Evolutionary conservation across 768 basidiomycete genomes (phyloP), one percentile per base, ranked within the genome.

Genomic region (Leucogyrophana mollusca): DNA sequence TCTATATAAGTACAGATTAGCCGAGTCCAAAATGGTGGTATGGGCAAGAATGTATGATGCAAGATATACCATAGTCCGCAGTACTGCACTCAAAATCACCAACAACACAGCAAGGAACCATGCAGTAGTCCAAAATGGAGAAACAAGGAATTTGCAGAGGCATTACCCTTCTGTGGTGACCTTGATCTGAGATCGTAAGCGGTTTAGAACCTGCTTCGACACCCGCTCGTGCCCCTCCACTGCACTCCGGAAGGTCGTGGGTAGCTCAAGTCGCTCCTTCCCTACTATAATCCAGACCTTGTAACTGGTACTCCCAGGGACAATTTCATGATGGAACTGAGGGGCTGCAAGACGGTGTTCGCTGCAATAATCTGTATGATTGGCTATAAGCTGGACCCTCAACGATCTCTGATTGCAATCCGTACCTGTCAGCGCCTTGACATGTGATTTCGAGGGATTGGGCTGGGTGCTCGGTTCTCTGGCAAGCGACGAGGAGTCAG

Each of bases 241-340:
- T 27, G 66, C 52, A 22, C 57, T 72, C 23, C 46, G 45, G 47
- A 74, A 77, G 17, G 58, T 64, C 37, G 61, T 62, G 11, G 65
- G 73, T n/a, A 77, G 62, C 54, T 76, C 74, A 37, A 72, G 67
- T 18, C 69, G 66, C 36, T 73, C 71, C 25, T 62, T 64, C 14
- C 70, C 73, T 34, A 76, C 67, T 46, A 73, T 62, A n/a, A 76
- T 69, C 76, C 76, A 78, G 4, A 74, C 73, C 25, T 66, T 71
- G 43, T n/a, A 66, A 71, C 10, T 42, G 52, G 17, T 37, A 44
- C 18, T 51, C 37, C 1, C 16, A 32, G 25, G 46, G 44, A n/a
- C n/a, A n/a, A n/a, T n/a, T 51, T 64, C 58, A 39, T 69, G 53
- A 36, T 65, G 58, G 43, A 76, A 70, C 47, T 56, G 56, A 0